Conservation (phyloP, 257 asterid species). For the Nicotiana benthamiana region DNA sequence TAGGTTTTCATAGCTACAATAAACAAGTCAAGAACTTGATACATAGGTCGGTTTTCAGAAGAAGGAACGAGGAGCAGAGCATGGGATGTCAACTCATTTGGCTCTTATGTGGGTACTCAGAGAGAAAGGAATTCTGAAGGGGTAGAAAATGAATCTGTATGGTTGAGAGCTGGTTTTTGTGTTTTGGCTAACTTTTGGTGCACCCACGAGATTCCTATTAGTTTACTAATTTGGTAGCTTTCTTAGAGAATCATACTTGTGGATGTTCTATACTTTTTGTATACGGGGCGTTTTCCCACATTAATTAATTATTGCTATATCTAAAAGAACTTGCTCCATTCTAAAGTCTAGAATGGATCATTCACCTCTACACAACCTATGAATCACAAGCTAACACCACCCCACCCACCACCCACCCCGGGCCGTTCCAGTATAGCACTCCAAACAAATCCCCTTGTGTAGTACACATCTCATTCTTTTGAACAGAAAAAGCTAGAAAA, state of each 20-base stretch:
- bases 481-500: not conserved
- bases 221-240: not conserved
- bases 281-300: too few species aligned
- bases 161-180: not conserved
- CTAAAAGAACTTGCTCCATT: too few species aligned
- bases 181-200: not conserved
- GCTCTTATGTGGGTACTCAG: not conserved
- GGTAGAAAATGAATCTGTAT: not conserved
- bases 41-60: not conserved
- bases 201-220: not conserved
- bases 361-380: not conserved
- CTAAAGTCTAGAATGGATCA: not conserved
- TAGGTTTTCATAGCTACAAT: not conserved
- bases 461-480: not conserved
- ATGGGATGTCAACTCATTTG: not conserved
- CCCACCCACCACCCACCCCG: not conserved
- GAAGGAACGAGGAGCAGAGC: not conserved
- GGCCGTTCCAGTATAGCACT: not conserved
- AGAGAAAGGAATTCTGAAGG: not conserved
- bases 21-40: not conserved
- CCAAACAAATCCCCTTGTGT: not conserved
- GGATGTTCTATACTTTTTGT: not conserved
- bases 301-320: too few species aligned
- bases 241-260: not conserved
- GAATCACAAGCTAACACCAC: too few species aligned